phyloP scores from a whole-genome alignment of 1,139 yeast species.

The Saccharomyces hybrid region DNA sequence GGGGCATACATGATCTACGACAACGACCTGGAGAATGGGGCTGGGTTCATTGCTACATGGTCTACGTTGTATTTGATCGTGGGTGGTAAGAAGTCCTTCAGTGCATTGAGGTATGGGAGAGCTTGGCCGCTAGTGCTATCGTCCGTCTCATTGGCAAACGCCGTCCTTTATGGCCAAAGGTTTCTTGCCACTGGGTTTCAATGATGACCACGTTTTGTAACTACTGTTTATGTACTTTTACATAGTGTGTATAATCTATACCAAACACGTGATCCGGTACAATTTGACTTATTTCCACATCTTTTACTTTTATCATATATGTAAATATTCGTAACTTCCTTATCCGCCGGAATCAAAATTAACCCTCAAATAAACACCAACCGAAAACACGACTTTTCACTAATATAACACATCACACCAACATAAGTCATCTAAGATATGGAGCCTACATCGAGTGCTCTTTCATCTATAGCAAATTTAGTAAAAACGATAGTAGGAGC shows the following conservation, averaged over 20 bases:
- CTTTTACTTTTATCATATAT: background rate
- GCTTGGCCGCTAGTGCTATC: slow-evolving; percentile 58
- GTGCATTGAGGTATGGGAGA: slow-evolving; percentile 38
- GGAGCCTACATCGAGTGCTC: slow-evolving; percentile 27
- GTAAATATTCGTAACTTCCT: background rate
- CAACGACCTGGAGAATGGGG: slow-evolving; percentile 74
- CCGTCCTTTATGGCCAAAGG: slow-evolving; percentile 62
- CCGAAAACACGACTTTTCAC: background rate
- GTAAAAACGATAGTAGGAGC: slow-evolving; percentile 80
- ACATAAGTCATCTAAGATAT: slow-evolving; percentile 6
- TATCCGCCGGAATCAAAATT: background rate
- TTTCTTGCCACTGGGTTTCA: slow-evolving; percentile 40
- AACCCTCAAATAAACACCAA: slow-evolving; percentile 1
- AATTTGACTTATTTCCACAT: background rate
- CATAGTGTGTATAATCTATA: background rate
- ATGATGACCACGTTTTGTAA: background rate
- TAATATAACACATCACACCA: background rate
- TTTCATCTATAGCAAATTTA: slow-evolving; percentile 51
- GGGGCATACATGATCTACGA: slow-evolving; percentile 82
- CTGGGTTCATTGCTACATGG: slow-evolving; percentile 90
- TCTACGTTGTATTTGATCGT: slow-evolving; percentile 66
- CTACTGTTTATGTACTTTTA: background rate
- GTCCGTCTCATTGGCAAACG: slow-evolving; percentile 54
- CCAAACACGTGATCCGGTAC: background rate
- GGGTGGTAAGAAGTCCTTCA: slow-evolving; percentile 58